phyloP scores from a whole-genome alignment of 768 basidiomycete species.

The Trametes coccinea region DNA sequence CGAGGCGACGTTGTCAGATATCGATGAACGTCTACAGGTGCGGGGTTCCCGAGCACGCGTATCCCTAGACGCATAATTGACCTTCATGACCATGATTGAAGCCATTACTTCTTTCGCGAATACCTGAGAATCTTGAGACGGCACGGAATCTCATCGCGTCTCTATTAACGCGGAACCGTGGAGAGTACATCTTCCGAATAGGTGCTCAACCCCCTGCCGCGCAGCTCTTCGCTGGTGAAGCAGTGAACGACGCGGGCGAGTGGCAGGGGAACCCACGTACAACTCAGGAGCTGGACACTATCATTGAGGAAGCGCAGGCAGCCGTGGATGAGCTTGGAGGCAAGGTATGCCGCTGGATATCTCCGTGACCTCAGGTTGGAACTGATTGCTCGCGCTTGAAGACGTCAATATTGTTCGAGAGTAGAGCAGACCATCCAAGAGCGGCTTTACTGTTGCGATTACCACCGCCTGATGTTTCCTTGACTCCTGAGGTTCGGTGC shows the following conservation, averaged over 20 bases:
- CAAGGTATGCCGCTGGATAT: constrained; percentile 48
- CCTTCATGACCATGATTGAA: constrained; percentile 25
- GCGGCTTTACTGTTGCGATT: constrained; percentile 66
- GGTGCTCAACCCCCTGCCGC: constrained; percentile 64
- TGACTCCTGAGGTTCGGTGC: constrained; percentile 90
- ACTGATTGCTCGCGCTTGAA: constrained; percentile 26
- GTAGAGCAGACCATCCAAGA: constrained; percentile 50
- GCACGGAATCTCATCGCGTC: constrained; percentile 68
- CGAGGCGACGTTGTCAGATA: constrained; percentile 35
- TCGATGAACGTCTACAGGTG: constrained; percentile 60
- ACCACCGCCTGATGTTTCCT: constrained; percentile 71
- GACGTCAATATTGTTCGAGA: constrained; percentile 59
- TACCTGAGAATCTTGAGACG: constrained; percentile 44
- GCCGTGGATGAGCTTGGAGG: constrained; percentile 78
- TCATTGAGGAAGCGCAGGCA: constrained; percentile 46
- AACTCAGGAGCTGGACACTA: constrained; percentile 49
- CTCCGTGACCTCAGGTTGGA: not conserved
- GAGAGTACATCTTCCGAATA: constrained; percentile 76
- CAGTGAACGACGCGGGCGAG: constrained; percentile 44
- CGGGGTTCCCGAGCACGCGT: constrained; percentile 8
- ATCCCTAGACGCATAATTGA: not conserved
- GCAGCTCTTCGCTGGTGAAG: constrained; percentile 55
- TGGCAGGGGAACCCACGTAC: constrained; percentile 58
- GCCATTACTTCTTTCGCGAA: constrained; percentile 46
- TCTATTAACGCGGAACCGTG: constrained; percentile 64